Evolutionary conservation across 768 basidiomycete species (phyloP).

Genomic region (Lentinula aciculospora): DNA sequence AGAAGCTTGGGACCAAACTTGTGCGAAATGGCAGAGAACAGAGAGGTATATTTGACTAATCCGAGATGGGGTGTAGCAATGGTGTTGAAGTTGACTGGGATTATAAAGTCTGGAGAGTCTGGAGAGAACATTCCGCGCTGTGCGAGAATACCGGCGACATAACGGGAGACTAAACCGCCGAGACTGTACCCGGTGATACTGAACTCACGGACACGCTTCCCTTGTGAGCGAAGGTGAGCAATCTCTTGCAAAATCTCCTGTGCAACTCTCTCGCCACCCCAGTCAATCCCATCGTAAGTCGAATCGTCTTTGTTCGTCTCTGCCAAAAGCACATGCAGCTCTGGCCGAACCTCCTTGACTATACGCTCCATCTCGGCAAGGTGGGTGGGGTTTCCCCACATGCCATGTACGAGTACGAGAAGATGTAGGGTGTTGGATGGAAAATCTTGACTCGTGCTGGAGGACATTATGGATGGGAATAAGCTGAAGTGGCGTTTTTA

Average conservation of each 20-base stretch:
- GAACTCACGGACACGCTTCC: slow-evolving; percentile 58
- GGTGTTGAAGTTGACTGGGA: slow-evolving; percentile 57
- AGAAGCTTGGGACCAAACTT: slow-evolving; percentile 47
- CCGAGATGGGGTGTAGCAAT: slow-evolving; percentile 64
- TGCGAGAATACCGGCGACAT: slow-evolving; percentile 49
- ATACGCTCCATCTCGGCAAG: slow-evolving; percentile 53
- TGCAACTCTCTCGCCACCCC: slow-evolving; percentile 77
- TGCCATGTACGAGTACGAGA: slow-evolving; percentile 55
- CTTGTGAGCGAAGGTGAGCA: slow-evolving; percentile 43
- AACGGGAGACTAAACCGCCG: slow-evolving; percentile 79
- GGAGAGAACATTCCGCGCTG: slow-evolving; percentile 35
- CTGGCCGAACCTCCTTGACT: slow-evolving; percentile 40
- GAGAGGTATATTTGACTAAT: slow-evolving; percentile 38
- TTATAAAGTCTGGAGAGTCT: slow-evolving; percentile 25
- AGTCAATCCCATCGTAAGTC: slow-evolving; percentile 83
- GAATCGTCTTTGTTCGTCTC: slow-evolving; percentile 59
- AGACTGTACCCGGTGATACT: slow-evolving; percentile 76
- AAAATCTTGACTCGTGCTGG: not conserved
- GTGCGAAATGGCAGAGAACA: slow-evolving; percentile 31
- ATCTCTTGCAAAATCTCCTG: slow-evolving; percentile 65
- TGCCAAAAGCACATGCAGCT: slow-evolving; percentile 58
- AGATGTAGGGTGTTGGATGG: slow-evolving; percentile 25
- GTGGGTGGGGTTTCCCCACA: slow-evolving; percentile 79
- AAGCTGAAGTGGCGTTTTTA: not conserved
- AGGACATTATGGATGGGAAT: not conserved